These are phyloP conservation scores for Plenodomus biglobosus DNA, from an alignment of 2,329 filamentous ascomycete genomes.

Conservation along the genomic window DNA sequence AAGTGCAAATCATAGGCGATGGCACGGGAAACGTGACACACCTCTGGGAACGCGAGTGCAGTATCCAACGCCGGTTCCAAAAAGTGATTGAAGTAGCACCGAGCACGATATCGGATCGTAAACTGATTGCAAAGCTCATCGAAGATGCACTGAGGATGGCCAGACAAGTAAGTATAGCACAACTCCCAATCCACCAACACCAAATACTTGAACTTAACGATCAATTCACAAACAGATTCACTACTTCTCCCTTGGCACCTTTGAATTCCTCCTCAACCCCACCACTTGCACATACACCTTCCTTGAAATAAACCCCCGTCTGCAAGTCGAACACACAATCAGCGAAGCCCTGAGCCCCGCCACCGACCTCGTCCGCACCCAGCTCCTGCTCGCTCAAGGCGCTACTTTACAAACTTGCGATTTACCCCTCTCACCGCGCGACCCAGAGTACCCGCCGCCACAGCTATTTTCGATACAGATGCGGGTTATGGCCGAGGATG, in stretches of 20 bases:
- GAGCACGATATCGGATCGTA: constrained; percentile 52
- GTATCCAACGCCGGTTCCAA: constrained; percentile 62
- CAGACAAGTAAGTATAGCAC: constrained; percentile 43
- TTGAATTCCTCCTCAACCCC: constrained; percentile 63
- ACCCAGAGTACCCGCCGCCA: constrained; percentile 47
- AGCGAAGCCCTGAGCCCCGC: constrained; percentile 59
- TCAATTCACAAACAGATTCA: too few relatives aligned
- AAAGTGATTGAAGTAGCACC: constrained; percentile 64
- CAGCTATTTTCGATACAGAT: constrained; percentile 56
- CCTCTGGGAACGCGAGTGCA: constrained; percentile 63
- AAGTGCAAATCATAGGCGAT: constrained; percentile 63
- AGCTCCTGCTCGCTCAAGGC: constrained; percentile 59
- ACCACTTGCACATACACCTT: constrained; percentile 57
- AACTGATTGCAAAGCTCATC: constrained; percentile 53
- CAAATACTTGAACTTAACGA: too few relatives aligned
- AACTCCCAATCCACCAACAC: too few relatives aligned
- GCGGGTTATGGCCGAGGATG: constrained; percentile 60
- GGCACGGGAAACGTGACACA: constrained; percentile 55
- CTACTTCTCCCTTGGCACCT: constrained; percentile 64
- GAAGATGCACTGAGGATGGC: constrained; percentile 58
- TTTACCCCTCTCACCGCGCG: constrained; percentile 22
- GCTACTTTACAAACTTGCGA: constrained; percentile 43
- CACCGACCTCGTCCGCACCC: constrained; percentile 58
- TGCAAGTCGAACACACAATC: constrained; percentile 65
- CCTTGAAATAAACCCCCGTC: constrained; percentile 61